Percentiles rank a stretch among this genome's conserved stretches.
Conservation (phyloP, 2,329 filamentous ascomycete species). For the Calonectria montana region DNA sequence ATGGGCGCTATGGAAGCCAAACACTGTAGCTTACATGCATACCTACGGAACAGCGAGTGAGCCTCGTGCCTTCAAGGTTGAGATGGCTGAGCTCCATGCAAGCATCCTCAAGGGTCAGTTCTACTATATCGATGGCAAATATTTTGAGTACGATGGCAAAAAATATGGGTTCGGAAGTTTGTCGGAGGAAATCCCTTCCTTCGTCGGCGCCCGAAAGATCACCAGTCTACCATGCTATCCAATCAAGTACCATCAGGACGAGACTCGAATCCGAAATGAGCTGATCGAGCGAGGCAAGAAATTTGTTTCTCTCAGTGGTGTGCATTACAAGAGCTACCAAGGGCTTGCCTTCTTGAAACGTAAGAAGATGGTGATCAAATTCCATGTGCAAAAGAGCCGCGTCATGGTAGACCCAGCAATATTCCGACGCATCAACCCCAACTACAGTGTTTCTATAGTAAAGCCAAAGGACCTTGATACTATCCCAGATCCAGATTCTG, state of each 20-base stretch:
- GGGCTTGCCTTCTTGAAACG: constrained; percentile 89
- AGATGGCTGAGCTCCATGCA: constrained; percentile 76
- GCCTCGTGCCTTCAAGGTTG: constrained; percentile 84
- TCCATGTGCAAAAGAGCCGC: constrained; percentile 87
- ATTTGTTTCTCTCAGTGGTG: constrained; percentile 83
- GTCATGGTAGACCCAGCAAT: constrained; percentile 89
- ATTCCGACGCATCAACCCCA: constrained; percentile 86
- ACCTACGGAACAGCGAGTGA: constrained; percentile 83
- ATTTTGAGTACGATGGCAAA: constrained; percentile 91
- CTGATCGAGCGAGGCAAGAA: constrained; percentile 86
- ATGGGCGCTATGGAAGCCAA: constrained; percentile 91
- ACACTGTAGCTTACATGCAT: constrained; percentile 80
- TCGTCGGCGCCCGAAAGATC: constrained; percentile 86
- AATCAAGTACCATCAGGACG: constrained; percentile 81
- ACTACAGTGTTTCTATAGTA: constrained; percentile 82
- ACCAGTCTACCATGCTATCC: constrained; percentile 82
- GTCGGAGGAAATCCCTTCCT: constrained; percentile 75
- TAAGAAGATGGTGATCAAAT: constrained; percentile 76
- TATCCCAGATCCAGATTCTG: constrained; percentile 61
- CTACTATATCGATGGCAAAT: constrained; percentile 82
- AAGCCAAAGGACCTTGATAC: constrained; percentile 77
- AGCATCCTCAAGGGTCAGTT: constrained; percentile 78
- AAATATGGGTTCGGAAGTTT: constrained; percentile 81
- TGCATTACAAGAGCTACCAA: constrained; percentile 85
- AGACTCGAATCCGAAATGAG: constrained; percentile 70